Percentiles rank a stretch among this genome's conserved stretches.
Evolutionary conservation across 2,329 filamentous ascomycete species (phyloP).

Genomic region (Tolypocladium pustulatum): DNA sequence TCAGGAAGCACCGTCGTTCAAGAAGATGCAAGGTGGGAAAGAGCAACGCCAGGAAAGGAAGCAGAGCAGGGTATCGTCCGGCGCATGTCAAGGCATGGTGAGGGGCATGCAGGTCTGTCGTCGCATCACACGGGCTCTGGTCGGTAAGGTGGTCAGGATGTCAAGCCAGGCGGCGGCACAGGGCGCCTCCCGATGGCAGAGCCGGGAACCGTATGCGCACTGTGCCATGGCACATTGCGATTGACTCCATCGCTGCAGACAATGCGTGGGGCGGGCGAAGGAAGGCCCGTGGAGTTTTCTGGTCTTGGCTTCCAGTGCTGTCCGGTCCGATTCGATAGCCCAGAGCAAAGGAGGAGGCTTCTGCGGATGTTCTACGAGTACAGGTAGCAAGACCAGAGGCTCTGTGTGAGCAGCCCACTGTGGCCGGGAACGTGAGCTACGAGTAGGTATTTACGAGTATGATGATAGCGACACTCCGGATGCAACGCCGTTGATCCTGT

Average conservation of each 20-base stretch:
- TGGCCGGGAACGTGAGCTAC: no score
- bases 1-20: background rate
- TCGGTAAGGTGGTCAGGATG: background rate
- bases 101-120: background rate
- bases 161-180: background rate
- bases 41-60: background rate
- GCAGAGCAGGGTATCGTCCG: background rate
- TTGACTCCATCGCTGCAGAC: background rate
- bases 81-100: background rate
- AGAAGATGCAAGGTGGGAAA: background rate
- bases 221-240: background rate
- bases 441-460: no score
- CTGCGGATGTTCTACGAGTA: background rate
- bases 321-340: background rate
- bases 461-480: background rate
- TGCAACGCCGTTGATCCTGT: background rate
- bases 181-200: background rate
- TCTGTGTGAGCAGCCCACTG: no score
- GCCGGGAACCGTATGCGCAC: background rate
- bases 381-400: background rate
- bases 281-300: background rate
- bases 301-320: background rate
- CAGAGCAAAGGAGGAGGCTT: background rate
- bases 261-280: background rate
- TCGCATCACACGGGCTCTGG: background rate